These are phyloP conservation scores for Aureobasidium zeae DNA, from an alignment of 2,329 filamentous ascomycete genomes.

Conservation along the genomic window DNA sequence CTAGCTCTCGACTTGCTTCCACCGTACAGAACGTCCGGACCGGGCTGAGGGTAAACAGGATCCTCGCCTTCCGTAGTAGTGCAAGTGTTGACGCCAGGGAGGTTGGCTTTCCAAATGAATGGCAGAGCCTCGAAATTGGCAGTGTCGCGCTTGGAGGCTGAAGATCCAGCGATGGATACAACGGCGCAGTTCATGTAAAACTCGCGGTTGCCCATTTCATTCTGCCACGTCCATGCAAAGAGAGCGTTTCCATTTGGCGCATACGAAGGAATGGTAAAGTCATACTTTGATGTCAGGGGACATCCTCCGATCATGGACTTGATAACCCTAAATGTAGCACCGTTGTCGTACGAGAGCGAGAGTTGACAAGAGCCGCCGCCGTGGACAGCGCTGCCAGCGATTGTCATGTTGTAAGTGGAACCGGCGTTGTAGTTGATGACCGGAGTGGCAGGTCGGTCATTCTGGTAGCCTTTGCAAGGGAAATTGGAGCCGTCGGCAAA, in stretches of 20 bases:
- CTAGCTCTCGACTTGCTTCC: slow-evolving; percentile 26
- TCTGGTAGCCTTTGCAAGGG: slow-evolving; percentile 64
- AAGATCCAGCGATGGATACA: slow-evolving; percentile 45
- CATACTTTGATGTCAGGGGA: slow-evolving; percentile 44
- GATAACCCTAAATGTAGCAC: slow-evolving; percentile 59
- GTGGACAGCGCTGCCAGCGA: slow-evolving; percentile 53
- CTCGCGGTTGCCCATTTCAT: slow-evolving; percentile 57
- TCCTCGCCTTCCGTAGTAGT: slow-evolving; percentile 30
- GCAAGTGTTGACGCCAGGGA: slow-evolving; percentile 34
- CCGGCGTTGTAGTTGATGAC: slow-evolving; percentile 57
- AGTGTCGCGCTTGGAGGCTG: slow-evolving; percentile 8
- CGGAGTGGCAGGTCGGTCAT: slow-evolving; percentile 41
- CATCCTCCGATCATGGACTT: slow-evolving; percentile 54
- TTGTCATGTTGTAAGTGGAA: slow-evolving; percentile 51
- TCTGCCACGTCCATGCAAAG: slow-evolving; percentile 57
- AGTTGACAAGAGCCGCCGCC: slow-evolving; percentile 69
- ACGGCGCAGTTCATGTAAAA: slow-evolving; percentile 83
- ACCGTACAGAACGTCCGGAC: slow-evolving; percentile 32
- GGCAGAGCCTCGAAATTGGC: slow-evolving; percentile 25
- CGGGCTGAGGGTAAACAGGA: slow-evolving; percentile 35
- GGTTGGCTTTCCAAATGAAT: slow-evolving; percentile 37
- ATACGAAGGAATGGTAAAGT: slow-evolving; percentile 58
- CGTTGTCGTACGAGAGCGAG: slow-evolving; percentile 63
- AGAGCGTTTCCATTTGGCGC: slow-evolving; percentile 53
- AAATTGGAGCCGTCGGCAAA: slow-evolving; percentile 53